phyloP scores from a whole-genome alignment of 1,284 basidiomycete genomes.

The Rhizoctonia solani region DNA sequence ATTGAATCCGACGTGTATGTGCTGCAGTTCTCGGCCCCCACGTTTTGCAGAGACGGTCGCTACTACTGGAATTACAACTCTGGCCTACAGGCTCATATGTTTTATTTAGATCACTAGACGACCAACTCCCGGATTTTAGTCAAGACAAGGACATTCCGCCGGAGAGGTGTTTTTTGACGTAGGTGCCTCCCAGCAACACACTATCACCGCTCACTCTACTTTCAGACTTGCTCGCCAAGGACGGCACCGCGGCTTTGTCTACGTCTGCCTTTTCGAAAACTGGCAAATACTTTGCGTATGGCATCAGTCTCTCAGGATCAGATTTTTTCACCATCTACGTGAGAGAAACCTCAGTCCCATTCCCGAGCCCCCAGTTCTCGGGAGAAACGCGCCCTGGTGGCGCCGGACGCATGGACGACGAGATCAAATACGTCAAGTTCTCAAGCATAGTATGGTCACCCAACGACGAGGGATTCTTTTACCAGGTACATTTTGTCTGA shows the following conservation, averaged over 20 bases:
- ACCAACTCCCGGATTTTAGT: constrained; percentile 57
- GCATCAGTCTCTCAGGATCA: constrained; percentile 66
- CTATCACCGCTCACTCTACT: constrained; percentile 41
- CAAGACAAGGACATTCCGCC: constrained; percentile 47
- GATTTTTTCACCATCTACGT: constrained; percentile 75
- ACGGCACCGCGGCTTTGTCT: constrained; percentile 71
- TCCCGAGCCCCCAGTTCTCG: constrained; percentile 51
- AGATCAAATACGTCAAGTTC: constrained; percentile 77
- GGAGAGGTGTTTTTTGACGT: constrained; percentile 80
- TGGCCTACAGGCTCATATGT: constrained; percentile 67
- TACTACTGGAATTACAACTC: constrained; percentile 82
- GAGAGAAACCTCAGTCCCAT: constrained; percentile 62
- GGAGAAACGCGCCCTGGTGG: constrained; percentile 50
- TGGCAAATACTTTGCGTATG: constrained; percentile 76
- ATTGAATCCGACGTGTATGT: neutral
- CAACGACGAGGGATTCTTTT: constrained; percentile 81
- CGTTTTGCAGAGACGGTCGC: constrained; percentile 62
- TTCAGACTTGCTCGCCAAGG: constrained; percentile 71
- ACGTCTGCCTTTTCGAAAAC: constrained; percentile 64
- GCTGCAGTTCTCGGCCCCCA: constrained; percentile 64
- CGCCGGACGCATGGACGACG: constrained; percentile 62
- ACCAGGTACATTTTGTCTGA: constrained; percentile 59
- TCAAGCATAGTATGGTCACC: constrained; percentile 71
- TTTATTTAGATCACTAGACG: constrained; percentile 67
- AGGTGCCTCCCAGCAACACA: constrained; percentile 40